A percentile compares a stretch with the other conserved stretches of the same genome.
These are phyloP conservation scores for Delitschia confertaspora DNA, from an alignment of 495 filamentous ascomycete genomes.

Conservation along the genomic window DNA sequence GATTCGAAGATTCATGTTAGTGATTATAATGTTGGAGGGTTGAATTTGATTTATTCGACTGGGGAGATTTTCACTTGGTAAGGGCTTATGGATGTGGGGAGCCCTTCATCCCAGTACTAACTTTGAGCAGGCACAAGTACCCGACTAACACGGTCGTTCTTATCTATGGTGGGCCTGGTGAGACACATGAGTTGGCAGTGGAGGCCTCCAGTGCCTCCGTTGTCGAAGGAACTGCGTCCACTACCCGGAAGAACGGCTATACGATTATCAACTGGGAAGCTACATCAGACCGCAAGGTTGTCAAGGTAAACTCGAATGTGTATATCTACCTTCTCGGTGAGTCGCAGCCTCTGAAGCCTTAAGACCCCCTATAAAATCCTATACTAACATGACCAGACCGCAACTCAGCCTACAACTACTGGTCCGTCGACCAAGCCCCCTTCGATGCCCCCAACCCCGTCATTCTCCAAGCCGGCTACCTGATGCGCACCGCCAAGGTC, in stretches of 20 bases:
- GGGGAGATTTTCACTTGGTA: conserved; percentile 42
- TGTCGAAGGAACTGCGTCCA: conserved; percentile 46
- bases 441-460: conserved; percentile 17
- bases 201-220: conserved; percentile 32
- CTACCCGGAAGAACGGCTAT: conserved; percentile 33
- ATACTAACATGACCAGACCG: conserved; percentile 40
- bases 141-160: conserved; percentile 53
- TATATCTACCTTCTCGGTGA: conserved; percentile 45
- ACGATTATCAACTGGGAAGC: conserved; percentile 50
- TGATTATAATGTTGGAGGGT: conserved; percentile 60
- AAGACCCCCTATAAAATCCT: neutral
- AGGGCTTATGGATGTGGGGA: neutral
- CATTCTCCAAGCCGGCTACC: conserved; percentile 65
- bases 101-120: neutral
- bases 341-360: conserved; percentile 27
- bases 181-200: conserved; percentile 61
- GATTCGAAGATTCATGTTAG: conserved; percentile 70
- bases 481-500: conserved; percentile 56
- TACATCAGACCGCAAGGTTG: conserved; percentile 43
- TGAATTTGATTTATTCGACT: conserved; percentile 61
- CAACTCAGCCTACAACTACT: conserved; percentile 70
- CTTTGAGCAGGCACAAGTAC: conserved; percentile 39
- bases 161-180: conserved; percentile 60
- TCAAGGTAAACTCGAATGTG: conserved; percentile 45
- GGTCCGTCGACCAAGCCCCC: conserved; percentile 49